Evolutionary conservation across 352 stramenopile species (phyloP).

Genomic region (Globisporangium megalacanthum): DNA sequence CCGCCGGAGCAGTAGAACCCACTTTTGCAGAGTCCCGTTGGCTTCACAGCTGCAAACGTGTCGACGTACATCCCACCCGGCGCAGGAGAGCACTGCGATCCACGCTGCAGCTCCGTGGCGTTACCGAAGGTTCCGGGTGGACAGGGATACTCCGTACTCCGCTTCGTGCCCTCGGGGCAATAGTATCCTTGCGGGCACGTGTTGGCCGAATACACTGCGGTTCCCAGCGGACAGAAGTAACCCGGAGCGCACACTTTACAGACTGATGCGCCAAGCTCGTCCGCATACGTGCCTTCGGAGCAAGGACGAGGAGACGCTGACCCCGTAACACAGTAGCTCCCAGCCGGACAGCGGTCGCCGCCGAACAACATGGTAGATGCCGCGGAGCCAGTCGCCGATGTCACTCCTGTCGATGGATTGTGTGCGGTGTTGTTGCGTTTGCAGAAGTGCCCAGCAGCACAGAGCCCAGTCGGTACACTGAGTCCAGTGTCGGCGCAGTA

Average conservation of each 20-base stretch:
- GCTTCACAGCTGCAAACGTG: conserved; percentile 34
- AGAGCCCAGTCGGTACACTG: conserved; percentile 30
- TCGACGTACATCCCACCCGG: conserved; percentile 67
- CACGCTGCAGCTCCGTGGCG: conserved; percentile 30
- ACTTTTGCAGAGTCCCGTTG: conserved; percentile 53
- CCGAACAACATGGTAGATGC: conserved; percentile 14
- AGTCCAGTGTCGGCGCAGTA: conserved; percentile 36
- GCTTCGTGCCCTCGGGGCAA: conserved; percentile 62
- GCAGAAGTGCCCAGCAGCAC: conserved; percentile 40
- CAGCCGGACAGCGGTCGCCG: conserved; percentile 37
- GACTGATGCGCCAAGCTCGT: conserved; percentile 17
- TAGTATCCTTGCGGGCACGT: conserved; percentile 79
- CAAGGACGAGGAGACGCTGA: conserved; percentile 27
- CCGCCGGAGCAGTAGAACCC: conserved; percentile 82
- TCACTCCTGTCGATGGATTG: conserved; percentile 30
- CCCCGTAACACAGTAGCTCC: conserved; percentile 45
- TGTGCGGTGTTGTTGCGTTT: conserved; percentile 38
- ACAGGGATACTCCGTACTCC: conserved; percentile 58
- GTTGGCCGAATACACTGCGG: conserved; percentile 31
- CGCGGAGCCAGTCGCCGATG: neutral
- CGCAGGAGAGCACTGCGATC: conserved; percentile 53
- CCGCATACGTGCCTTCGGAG: conserved; percentile 34
- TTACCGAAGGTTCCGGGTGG: conserved; percentile 75
- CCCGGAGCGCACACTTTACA: conserved; percentile 33
- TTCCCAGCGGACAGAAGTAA: conserved; percentile 48